Evolutionary conservation across 805 yeast species (phyloP).

Genomic region (Ogataea philodendri): DNA sequence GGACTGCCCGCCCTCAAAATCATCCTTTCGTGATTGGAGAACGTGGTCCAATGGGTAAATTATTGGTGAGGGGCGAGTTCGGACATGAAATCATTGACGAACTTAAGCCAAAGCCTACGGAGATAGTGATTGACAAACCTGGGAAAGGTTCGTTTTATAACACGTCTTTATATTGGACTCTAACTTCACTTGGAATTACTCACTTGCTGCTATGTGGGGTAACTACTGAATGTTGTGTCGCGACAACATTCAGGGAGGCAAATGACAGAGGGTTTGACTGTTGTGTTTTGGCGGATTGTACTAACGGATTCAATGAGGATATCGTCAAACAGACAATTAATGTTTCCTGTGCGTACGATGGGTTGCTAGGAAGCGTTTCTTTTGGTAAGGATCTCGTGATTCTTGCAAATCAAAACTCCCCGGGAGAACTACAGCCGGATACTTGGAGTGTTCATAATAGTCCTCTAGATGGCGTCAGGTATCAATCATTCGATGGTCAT

Average conservation of each 20-base stretch:
- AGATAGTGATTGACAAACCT: slow-evolving; percentile 33
- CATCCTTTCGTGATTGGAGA: slow-evolving; percentile 29
- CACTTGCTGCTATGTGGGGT: slow-evolving; percentile 32
- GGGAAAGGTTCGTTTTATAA: slow-evolving; percentile 35
- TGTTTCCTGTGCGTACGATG: slow-evolving; percentile 20
- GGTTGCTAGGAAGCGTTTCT: slow-evolving; percentile 17
- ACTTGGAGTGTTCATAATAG: too few relatives aligned
- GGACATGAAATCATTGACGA: slow-evolving; percentile 36
- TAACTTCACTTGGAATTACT: slow-evolving; percentile 30
- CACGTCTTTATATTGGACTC: slow-evolving; percentile 30
- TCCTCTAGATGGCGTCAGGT: not conserved
- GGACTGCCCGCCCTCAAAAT: slow-evolving; percentile 19
- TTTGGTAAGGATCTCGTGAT: slow-evolving; percentile 10
- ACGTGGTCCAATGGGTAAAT: slow-evolving; percentile 33
- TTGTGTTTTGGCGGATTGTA: slow-evolving; percentile 18
- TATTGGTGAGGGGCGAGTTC: slow-evolving; percentile 32
- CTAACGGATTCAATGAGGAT: slow-evolving; percentile 16
- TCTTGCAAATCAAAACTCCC: too few relatives aligned
- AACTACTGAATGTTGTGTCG: slow-evolving; percentile 36
- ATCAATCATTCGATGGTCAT: not conserved
- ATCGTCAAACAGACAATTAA: slow-evolving; percentile 17
- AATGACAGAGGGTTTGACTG: slow-evolving; percentile 36
- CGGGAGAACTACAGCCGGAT: too few relatives aligned
- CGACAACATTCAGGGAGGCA: slow-evolving; percentile 34
- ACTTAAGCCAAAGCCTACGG: slow-evolving; percentile 27